Evolutionary conservation across 208 protist genomes (phyloP).

Genomic region (Leishmania guyanensis): DNA sequence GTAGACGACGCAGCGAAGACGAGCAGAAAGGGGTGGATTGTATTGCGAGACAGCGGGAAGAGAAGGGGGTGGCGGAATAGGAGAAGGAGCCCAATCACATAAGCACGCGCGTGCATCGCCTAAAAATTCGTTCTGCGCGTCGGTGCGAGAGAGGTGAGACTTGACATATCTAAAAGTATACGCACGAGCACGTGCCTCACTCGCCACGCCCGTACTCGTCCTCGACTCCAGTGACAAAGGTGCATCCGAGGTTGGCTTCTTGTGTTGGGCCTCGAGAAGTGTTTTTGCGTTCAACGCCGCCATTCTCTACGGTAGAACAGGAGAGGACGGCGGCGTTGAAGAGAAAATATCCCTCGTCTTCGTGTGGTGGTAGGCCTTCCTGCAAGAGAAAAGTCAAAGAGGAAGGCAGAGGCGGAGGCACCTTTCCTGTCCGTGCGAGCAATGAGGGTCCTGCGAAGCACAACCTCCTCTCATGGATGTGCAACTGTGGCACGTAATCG

Average conservation of each 20-base stretch:
- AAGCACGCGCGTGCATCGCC: not conserved
- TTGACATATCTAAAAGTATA: not conserved
- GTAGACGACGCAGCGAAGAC: not conserved
- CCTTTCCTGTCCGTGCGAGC: not conserved
- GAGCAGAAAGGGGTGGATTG: not conserved
- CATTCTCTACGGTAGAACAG: not conserved
- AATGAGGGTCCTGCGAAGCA: not conserved
- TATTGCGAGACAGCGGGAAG: not conserved
- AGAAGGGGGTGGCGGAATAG: not conserved
- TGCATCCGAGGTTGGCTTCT: not conserved
- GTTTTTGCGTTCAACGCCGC: not conserved
- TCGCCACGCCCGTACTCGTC: not conserved
- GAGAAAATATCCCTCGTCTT: not conserved
- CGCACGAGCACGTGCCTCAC: not conserved
- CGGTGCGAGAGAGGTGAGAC: constrained; percentile 13
- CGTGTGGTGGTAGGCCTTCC: not conserved
- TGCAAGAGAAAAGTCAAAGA: not conserved
- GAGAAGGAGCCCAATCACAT: not conserved
- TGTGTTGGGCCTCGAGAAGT: not conserved
- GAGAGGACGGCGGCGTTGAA: too few species aligned
- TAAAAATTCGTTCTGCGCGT: not conserved
- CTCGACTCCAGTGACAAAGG: not conserved
- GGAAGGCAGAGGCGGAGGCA: not conserved
- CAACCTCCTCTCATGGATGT: not conserved
- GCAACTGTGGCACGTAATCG: not conserved